phyloP scores from a whole-genome alignment of 345 rosid species.

The Dipteronia sinensis region DNA sequence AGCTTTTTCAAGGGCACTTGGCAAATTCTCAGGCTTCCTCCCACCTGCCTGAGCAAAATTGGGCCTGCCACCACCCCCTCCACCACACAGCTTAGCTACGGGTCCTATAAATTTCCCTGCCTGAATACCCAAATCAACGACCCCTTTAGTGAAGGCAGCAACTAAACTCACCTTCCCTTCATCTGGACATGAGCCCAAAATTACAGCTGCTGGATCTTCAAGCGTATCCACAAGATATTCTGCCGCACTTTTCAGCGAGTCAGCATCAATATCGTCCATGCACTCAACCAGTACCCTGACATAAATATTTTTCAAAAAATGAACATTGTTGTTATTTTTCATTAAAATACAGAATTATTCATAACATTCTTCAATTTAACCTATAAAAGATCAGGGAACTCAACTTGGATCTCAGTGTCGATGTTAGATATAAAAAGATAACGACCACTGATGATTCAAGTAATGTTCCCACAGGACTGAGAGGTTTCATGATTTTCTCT shows the following conservation, averaged over 20 bases:
- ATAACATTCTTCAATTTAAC: neutral
- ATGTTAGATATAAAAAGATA: neutral
- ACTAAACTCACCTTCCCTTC: conserved; percentile 92
- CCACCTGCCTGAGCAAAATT: conserved; percentile 98
- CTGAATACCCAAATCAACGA: conserved; percentile 72
- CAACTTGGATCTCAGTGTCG: neutral
- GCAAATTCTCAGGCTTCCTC: conserved; percentile 73
- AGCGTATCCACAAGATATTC: conserved; percentile 65
- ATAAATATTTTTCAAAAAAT: neutral
- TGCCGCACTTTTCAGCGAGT: conserved; percentile 82
- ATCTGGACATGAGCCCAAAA: conserved; percentile 82
- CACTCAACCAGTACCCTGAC: conserved; percentile 80
- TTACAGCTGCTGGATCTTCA: conserved; percentile 78
- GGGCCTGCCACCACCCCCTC: conserved; percentile 96
- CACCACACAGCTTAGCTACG: conserved; percentile 81
- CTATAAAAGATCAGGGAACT: neutral
- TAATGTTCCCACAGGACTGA: neutral
- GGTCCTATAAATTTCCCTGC: conserved; percentile 92
- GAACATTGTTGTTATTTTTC: neutral
- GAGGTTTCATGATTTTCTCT: neutral
- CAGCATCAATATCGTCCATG: conserved; percentile 82
- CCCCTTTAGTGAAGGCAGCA: conserved; percentile 79
- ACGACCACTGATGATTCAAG: neutral
- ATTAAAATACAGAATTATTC: neutral
- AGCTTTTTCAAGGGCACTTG: conserved; percentile 75